phyloP scores from a whole-genome alignment of 139 green algal species.

The Choricystis sp. region DNA sequence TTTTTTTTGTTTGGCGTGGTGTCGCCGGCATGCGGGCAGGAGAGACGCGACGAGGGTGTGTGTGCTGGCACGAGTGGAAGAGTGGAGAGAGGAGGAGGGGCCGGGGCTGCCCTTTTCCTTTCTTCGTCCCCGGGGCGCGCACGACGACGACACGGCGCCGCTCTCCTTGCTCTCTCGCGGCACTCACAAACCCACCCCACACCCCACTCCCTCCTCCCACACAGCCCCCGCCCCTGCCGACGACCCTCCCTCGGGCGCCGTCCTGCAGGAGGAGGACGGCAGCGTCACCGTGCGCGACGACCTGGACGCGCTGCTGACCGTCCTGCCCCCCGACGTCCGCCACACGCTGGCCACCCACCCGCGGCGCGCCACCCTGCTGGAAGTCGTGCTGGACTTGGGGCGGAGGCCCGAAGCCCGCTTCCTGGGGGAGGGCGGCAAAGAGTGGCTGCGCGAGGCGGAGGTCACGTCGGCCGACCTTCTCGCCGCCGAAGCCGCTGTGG shows the following conservation, averaged over 20 bases:
- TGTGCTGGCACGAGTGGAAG: no score
- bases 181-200: background rate
- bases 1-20: background rate
- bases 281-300: conserved; percentile 71
- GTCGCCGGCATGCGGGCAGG: background rate
- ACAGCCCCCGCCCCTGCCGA: background rate
- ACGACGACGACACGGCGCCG: background rate
- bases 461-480: conserved; percentile 41
- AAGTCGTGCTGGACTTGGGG: conserved; percentile 57
- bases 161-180: background rate
- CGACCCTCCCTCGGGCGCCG: no score
- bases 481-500: conserved; percentile 33
- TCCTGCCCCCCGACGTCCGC: conserved; percentile 55
- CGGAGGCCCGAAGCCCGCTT: conserved; percentile 46
- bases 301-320: conserved; percentile 49
- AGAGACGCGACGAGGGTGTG: no score
- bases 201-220: background rate
- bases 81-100: no score
- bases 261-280: conserved; percentile 40
- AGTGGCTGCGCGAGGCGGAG: conserved; percentile 42
- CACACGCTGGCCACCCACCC: conserved; percentile 45
- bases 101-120: no score
- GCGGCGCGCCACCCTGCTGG: conserved; percentile 43
- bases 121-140: background rate
- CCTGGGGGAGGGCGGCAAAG: conserved; percentile 31